A percentile compares a stretch with the other conserved stretches of the same genome.
Evolutionary conservation across 805 yeast genomes (phyloP).

Genomic region (Tetrapisispora phaffii): DNA sequence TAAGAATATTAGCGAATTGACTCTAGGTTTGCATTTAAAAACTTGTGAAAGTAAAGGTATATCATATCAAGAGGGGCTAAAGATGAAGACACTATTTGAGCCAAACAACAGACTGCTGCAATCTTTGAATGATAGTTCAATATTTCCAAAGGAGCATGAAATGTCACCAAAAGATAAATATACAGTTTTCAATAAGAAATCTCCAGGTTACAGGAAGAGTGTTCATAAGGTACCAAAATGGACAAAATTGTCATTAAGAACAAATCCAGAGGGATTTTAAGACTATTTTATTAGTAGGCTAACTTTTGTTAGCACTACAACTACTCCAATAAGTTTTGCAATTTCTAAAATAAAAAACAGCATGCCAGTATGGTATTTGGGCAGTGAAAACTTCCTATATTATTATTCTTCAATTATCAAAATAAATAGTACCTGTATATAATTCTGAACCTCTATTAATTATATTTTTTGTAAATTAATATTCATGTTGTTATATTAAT

Average conservation of each 20-base stretch:
- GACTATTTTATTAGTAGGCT: too few species aligned
- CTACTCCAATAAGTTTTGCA: background rate
- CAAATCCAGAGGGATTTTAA: conserved; percentile 63
- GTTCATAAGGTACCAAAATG: conserved; percentile 84
- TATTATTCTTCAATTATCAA: background rate
- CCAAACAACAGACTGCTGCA: conserved; percentile 24
- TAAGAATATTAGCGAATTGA: conserved; percentile 46
- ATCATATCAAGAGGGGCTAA: conserved; percentile 13
- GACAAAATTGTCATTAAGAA: conserved; percentile 77
- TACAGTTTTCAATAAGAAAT: conserved; percentile 68
- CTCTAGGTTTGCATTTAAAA: conserved; percentile 23
- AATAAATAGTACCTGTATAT: background rate
- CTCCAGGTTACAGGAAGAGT: conserved; percentile 75
- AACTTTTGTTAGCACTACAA: too few species aligned
- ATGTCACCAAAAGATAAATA: conserved; percentile 81
- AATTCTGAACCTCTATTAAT: background rate
- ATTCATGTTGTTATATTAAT: background rate
- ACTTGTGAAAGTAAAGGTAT: conserved; percentile 18
- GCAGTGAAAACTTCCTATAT: background rate
- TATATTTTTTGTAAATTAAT: background rate
- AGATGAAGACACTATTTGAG: conserved; percentile 10
- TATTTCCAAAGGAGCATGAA: conserved; percentile 69
- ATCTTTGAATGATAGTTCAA: conserved; percentile 26
- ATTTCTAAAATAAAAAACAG: too few species aligned
- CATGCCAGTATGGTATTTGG: background rate